phyloP scores from a whole-genome alignment of 2,329 filamentous ascomycete genomes.

The Macroventuria anomochaeta region DNA sequence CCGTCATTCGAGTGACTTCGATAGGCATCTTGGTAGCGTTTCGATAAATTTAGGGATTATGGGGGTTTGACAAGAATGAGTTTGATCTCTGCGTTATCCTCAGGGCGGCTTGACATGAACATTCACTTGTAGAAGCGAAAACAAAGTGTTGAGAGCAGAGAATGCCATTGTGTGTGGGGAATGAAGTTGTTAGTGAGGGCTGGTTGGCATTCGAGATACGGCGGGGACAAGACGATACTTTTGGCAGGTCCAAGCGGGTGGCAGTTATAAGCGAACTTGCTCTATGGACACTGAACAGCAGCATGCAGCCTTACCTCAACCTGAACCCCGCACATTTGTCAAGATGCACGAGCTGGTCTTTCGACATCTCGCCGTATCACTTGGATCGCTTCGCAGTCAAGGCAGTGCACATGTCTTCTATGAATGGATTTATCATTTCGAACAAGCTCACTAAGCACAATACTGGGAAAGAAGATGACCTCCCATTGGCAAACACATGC shows the following conservation, averaged over 20 bases:
- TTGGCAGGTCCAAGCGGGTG: constrained; percentile 13
- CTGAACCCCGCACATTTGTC: too few relatives aligned
- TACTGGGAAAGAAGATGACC: too few relatives aligned
- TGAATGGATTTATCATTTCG: too few relatives aligned
- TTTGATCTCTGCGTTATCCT: too few relatives aligned
- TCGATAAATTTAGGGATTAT: neutral
- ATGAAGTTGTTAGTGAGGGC: constrained; percentile 1
- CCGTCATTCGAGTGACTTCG: constrained; percentile 62
- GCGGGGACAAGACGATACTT: constrained; percentile 3
- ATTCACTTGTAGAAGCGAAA: neutral
- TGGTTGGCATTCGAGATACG: constrained; percentile 8
- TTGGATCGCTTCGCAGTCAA: too few relatives aligned
- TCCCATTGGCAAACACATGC: too few relatives aligned
- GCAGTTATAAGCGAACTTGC: neutral
- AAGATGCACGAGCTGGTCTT: too few relatives aligned
- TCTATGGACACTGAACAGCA: too few relatives aligned
- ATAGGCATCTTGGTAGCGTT: constrained; percentile 51
- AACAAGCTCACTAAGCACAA: too few relatives aligned
- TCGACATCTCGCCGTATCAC: too few relatives aligned
- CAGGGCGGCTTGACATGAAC: neutral
- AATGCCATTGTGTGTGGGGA: constrained; percentile 23
- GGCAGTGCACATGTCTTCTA: too few relatives aligned
- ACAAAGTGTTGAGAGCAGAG: neutral
- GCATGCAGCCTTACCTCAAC: too few relatives aligned
- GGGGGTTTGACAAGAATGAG: neutral